Base-by-base conservation (phyloP, 257 asterid genomes). In the Verbena officinalis region DNA sequence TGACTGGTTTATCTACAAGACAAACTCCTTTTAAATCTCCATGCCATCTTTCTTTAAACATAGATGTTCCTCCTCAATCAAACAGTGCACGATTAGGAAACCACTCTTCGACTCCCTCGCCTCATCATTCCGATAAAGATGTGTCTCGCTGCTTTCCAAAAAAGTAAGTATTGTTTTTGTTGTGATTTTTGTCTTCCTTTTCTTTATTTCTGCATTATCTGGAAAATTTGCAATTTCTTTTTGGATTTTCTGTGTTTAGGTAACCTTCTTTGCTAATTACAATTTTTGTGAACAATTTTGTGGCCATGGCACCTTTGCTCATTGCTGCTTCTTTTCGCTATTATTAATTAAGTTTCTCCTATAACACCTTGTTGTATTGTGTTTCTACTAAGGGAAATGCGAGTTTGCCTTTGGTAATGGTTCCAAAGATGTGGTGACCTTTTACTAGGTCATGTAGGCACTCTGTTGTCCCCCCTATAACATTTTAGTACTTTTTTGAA, bases 11-110 rank as follows among this genome's bases (percentile, higher is more conserved):
- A 23, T 73, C 93, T 57, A 74, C 83, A 20, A 84, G 84, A 55
- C 72, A 77, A 69, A 16, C 64, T 56, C 78, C 82, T 77, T 84
- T 78, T 65, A 75, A 55, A 55, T 77, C 88, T 71, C 82, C 82
- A 5, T 57, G 36, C 61, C 69, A 14, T 68, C 79, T 79, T 73
- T 69, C 84, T 7, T 58, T 55, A 58, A 74, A 73, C 45, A 70
- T 54, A 53, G 80, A 61, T 69, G 71, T 75, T 23, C 63, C 62
- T 40, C 54, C 45, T 58, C 73, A 57, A 43, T 68, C 74, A 42
- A 76, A 76, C 33, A 68, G 40, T 70, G 73, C 76, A 72, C 73
- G 69, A 68, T 73, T 44, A 34, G 74, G 72, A 34, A 63, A 65
- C 67, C 59, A 17, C 36, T 71, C 73, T 56, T 56, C 71, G 55